Base-by-base conservation (phyloP, 208 protist genomes). In the Crithidia sp. region DNA sequence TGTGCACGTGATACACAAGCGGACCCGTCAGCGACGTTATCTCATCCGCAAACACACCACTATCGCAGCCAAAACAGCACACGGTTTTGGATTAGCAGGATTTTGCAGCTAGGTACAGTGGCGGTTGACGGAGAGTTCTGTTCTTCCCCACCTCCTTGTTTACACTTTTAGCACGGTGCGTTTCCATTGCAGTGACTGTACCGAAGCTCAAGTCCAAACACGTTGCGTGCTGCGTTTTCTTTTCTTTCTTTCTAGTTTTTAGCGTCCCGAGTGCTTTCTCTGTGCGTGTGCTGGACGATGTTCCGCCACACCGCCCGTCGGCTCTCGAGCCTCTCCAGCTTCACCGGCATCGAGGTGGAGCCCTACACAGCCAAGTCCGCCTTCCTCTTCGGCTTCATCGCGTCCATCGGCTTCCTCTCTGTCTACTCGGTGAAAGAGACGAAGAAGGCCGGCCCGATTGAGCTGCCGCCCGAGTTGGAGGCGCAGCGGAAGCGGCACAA, bases 291-390 rank as follows among this genome's bases (percentile, higher is more conserved):
- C 49, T 59, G n/a, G 14, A 36, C 58, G 13, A 92, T 93, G 86
- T 81, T 95, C 16, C 84, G 86, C 47, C 81, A 53, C 61, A 88
- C 90, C 3, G 59, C 60, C 14, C 74, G 76, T 8, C 82, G 88
- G 36, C 65, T 84, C 40, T 81, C 81, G 47, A 88, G 82, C 67
- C 66, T 89, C 37, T 83, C 84, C 28, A 74, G 68, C n/a, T 91
- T 84, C 70, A 81, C 84, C 16, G 84, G 88, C 3, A 71, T 84
- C 9, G 86, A 91, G 70, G 59, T 92, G 0, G 87, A 95, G 60
- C 90, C 90, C 41, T 95, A 95, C 86, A 93, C 87, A 10, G 80
- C 81, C 41, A 95, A 95, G 70, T 93, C 88, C 4, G 68, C 91
- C 52, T 91, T 95, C 28, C 71, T 93, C 37, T 95, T 92, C 56